Conservation (phyloP, 129 eudicot species). For the Saussurea involucrata region DNA sequence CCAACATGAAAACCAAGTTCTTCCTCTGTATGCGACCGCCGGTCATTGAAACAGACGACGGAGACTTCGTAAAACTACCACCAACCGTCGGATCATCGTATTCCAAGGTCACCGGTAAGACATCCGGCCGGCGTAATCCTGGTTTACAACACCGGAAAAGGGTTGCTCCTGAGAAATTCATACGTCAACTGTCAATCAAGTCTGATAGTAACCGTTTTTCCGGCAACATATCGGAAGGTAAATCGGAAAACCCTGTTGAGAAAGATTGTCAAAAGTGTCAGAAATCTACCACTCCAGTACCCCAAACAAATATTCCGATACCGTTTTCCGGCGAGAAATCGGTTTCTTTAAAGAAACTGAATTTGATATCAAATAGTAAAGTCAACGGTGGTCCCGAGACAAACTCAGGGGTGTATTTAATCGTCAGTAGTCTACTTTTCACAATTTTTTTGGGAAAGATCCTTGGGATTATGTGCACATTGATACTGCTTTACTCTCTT, state of each 20-base stretch:
- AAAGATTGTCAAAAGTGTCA: background rate
- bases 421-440: conserved; percentile 26
- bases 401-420: conserved; percentile 20
- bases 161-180: conserved; percentile 17
- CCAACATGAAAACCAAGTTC: conserved; percentile 36
- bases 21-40: conserved; percentile 39
- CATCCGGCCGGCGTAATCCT: conserved; percentile 12
- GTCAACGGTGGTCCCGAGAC: conserved; percentile 4
- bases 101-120: conserved; percentile 10
- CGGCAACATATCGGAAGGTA: conserved; percentile 6
- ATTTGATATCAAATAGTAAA: background rate
- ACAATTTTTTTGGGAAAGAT: conserved; percentile 40
- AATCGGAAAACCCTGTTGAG: conserved; percentile 1
- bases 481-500: conserved; percentile 27
- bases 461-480: conserved; percentile 31
- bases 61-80: conserved; percentile 20
- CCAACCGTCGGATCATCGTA: conserved; percentile 19
- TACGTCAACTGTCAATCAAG: conserved; percentile 16
- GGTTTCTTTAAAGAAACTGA: background rate
- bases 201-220: conserved; percentile 6
- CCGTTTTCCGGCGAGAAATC: background rate
- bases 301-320: background rate
- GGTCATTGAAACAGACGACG: conserved; percentile 15
- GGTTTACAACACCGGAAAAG: conserved; percentile 10
- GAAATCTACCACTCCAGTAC: background rate